These are phyloP conservation scores for Globisporangium viniferum DNA, from an alignment of 352 stramenopile species.

Conservation along the genomic window DNA sequence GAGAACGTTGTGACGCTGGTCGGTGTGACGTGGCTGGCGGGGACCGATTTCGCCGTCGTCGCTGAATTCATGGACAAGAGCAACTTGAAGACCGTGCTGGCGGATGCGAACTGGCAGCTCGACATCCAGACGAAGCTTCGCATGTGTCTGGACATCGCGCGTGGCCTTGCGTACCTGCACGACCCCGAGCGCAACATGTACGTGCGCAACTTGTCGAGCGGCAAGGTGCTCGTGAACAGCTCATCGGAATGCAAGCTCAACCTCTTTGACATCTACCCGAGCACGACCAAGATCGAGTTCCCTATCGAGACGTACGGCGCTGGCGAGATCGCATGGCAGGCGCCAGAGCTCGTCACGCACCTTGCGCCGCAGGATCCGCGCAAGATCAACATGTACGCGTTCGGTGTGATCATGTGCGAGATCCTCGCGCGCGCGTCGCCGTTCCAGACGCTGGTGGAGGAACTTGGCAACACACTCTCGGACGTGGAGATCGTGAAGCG, in stretches of 20 bases:
- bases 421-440: slow-evolving; percentile 46
- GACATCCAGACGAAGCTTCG: slow-evolving; percentile 50
- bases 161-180: slow-evolving; percentile 66
- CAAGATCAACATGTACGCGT: slow-evolving; percentile 60
- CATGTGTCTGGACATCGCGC: slow-evolving; percentile 70
- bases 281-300: slow-evolving; percentile 24
- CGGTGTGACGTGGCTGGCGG: slow-evolving; percentile 21
- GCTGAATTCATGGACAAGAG: slow-evolving; percentile 76
- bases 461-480: slow-evolving; percentile 48
- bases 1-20: neutral
- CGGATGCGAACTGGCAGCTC: slow-evolving; percentile 50
- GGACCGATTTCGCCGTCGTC: slow-evolving; percentile 71
- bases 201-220: slow-evolving; percentile 45
- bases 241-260: slow-evolving; percentile 50
- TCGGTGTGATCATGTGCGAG: slow-evolving; percentile 57
- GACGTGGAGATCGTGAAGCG: slow-evolving; percentile 47
- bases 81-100: slow-evolving; percentile 56
- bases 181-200: slow-evolving; percentile 39
- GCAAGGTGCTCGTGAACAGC: slow-evolving; percentile 56
- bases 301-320: slow-evolving; percentile 37
- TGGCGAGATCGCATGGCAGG: slow-evolving; percentile 46
- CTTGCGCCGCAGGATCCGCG: slow-evolving; percentile 37
- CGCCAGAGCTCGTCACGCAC: slow-evolving; percentile 51
- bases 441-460: slow-evolving; percentile 43
- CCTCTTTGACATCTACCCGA: slow-evolving; percentile 49